Base-by-base conservation (phyloP, 352 stramenopile genomes). In the Elongisporangium undulatum region DNA sequence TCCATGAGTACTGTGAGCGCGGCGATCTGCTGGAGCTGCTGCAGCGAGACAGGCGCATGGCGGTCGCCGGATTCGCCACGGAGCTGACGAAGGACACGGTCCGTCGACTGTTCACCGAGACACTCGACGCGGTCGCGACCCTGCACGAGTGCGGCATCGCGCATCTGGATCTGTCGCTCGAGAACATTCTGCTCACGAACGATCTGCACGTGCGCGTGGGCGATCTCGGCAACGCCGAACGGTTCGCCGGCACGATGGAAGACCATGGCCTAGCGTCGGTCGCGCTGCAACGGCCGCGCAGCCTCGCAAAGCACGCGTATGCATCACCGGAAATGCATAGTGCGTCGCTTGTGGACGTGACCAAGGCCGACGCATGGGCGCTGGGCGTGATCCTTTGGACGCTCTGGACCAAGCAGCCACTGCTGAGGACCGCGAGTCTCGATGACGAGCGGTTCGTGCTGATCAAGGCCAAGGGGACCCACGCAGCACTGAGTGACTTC, bases 101-200 rank as follows among this genome's bases (percentile, higher is more conserved):
- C 45, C 72, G 71, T 4, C 55, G 56, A 13, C 56, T 90, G 26
- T 85, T 88, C 49, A 55, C 34, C 34, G 81, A 97, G 63, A 89
- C 96, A 63, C 74, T 98, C 53, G 86, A 77, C 12, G 87, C 87
- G 12, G 87, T 98, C 0, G 74, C 84, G 8, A 90, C 87, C 48
- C 78, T 98, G 3, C 94, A 98, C 66, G 72, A 59, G 4, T 58
- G 71, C 21, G 86, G 82, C 59, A 94, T 98, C 60, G 92, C 81
- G 39, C 94, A 98, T 72, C 78, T 96, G 54, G 95, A 98, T 66
- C 59, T 98, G 38, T 98, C 97, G 55, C 80, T 98, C 9, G 95
- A 98, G 67, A 98, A 98, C 67, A 83, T 97, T 69, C 90, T 98
- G 45, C 61, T 98, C 23, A 94, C 90, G 24, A 85, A 82, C 22